Evolutionary conservation across 768 basidiomycete species (phyloP).

Genomic region (Cystobasidium onofrii): DNA sequence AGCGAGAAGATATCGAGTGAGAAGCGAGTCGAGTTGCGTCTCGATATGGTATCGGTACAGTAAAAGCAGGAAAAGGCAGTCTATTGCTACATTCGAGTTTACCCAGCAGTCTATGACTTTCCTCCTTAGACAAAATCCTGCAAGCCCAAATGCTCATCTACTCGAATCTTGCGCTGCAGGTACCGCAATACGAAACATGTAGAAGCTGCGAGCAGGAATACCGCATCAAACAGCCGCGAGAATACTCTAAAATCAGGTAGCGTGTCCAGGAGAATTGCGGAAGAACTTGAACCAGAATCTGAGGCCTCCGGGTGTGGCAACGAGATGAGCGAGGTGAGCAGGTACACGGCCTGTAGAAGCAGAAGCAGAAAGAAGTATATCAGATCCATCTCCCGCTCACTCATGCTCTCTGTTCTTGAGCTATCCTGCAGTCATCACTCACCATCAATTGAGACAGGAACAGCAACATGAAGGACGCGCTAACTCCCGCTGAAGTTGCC

Average conservation of each 20-base stretch:
- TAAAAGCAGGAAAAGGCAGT: not conserved
- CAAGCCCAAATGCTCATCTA: slow-evolving; percentile 41
- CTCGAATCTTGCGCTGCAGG: slow-evolving; percentile 33
- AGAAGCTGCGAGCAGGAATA: slow-evolving; percentile 40
- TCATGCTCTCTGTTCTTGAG: too few species aligned
- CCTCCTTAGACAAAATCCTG: slow-evolving; percentile 21
- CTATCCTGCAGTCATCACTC: not conserved
- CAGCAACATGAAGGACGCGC: slow-evolving; percentile 43
- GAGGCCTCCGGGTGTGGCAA: slow-evolving; percentile 35
- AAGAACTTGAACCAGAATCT: not conserved
- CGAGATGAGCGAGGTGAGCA: slow-evolving; percentile 43
- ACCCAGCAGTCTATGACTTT: not conserved
- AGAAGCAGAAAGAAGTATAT: too few species aligned
- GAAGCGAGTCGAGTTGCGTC: too few species aligned
- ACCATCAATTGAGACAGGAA: slow-evolving; percentile 43
- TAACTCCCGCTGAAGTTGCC: slow-evolving; percentile 40
- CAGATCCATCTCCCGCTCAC: too few species aligned
- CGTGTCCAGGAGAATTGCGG: slow-evolving; percentile 37
- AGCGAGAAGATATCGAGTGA: too few species aligned
- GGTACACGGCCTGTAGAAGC: slow-evolving; percentile 39
- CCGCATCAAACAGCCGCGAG: slow-evolving; percentile 41
- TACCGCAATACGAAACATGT: slow-evolving; percentile 36
- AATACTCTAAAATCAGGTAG: slow-evolving; percentile 42
- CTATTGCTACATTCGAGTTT: not conserved
- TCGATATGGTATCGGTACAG: too few species aligned